Percentiles rank a stretch among this genome's conserved stretches.
Evolutionary conservation across 2,329 filamentous ascomycete species (phyloP).

Genomic region (Alternaria atra): DNA sequence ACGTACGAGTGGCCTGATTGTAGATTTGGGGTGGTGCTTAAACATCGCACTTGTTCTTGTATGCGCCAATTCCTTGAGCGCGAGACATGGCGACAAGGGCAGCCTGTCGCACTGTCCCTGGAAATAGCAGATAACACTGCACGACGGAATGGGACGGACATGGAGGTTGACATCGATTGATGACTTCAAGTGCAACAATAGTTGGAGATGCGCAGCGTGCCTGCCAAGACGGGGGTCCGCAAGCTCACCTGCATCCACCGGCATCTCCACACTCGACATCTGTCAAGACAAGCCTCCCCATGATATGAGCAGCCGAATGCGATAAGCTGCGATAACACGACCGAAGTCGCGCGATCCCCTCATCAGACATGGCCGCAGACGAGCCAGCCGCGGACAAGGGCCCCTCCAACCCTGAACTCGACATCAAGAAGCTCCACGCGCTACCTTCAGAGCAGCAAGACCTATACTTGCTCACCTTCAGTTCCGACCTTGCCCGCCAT

Average conservation of each 20-base stretch:
- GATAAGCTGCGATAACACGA: slow-evolving; percentile 9
- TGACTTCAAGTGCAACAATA: slow-evolving; percentile 16
- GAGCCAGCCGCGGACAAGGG: slow-evolving; percentile 43
- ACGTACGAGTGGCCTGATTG: slow-evolving; percentile 50
- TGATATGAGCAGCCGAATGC: slow-evolving; percentile 30
- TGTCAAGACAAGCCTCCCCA: slow-evolving; percentile 23
- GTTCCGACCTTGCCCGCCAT: slow-evolving; percentile 82
- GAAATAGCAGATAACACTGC: slow-evolving; percentile 23
- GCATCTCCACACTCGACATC: slow-evolving; percentile 31
- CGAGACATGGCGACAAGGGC: slow-evolving; percentile 28
- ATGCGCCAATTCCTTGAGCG: slow-evolving; percentile 19
- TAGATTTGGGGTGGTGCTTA: slow-evolving; percentile 38
- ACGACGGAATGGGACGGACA: slow-evolving; percentile 37
- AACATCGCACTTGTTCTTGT: slow-evolving; percentile 33
- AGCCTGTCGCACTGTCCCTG: slow-evolving; percentile 20
- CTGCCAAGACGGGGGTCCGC: slow-evolving; percentile 42
- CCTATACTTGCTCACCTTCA: slow-evolving; percentile 89
- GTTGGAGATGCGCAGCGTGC: slow-evolving; percentile 23
- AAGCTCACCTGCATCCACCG: slow-evolving; percentile 24
- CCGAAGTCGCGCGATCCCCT: slow-evolving; percentile 19
- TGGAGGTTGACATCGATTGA: slow-evolving; percentile 15
- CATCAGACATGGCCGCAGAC: slow-evolving; percentile 39
- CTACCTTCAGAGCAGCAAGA: slow-evolving; percentile 95
- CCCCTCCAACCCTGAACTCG: slow-evolving; percentile 76
- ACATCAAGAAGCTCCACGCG: slow-evolving; percentile 86